Conservation (phyloP, 768 basidiomycete species). For the Tylopilus intermedius region DNA sequence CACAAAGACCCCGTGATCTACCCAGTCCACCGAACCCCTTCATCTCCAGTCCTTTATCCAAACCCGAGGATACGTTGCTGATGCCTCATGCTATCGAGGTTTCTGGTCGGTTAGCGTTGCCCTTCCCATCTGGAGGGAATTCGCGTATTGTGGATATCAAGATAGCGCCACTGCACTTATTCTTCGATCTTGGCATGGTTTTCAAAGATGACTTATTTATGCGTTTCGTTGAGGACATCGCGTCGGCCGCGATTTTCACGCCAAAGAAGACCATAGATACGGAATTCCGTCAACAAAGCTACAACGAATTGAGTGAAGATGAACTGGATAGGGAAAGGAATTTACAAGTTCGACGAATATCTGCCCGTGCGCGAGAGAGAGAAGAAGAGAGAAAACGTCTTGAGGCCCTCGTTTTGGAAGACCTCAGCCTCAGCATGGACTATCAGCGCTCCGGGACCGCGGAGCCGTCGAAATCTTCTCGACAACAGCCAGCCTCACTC, state of each 20-base stretch:
- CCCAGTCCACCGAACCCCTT: slow-evolving; percentile 17
- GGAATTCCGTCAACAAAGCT: neutral
- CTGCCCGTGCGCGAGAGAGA: slow-evolving; percentile 16
- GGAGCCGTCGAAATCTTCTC: slow-evolving; percentile 3
- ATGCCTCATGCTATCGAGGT: slow-evolving; percentile 19
- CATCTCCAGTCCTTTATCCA: slow-evolving; percentile 16
- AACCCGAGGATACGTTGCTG: slow-evolving; percentile 11
- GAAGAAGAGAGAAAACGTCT: slow-evolving; percentile 40
- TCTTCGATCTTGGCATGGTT: slow-evolving; percentile 57
- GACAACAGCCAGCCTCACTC: slow-evolving; percentile 1
- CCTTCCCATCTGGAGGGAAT: neutral
- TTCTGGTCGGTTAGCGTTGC: slow-evolving; percentile 5
- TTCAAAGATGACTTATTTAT: slow-evolving; percentile 37
- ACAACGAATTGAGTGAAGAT: slow-evolving; percentile 9
- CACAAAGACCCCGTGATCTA: slow-evolving; percentile 13
- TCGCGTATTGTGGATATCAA: slow-evolving; percentile 31
- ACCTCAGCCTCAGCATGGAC: slow-evolving; percentile 51
- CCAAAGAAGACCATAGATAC: slow-evolving; percentile 2
- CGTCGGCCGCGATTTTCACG: slow-evolving; percentile 16
- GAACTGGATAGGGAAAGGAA: slow-evolving; percentile 14
- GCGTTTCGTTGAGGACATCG: slow-evolving; percentile 46
- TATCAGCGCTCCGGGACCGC: slow-evolving; percentile 29
- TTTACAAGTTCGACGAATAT: slow-evolving; percentile 23
- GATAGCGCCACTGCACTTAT: slow-evolving; percentile 66
- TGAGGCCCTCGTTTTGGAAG: slow-evolving; percentile 52